Percentiles rank a stretch among this genome's conserved stretches.
Conservation (phyloP, 306 rosid genomes). For the Prunus mongolica region DNA sequence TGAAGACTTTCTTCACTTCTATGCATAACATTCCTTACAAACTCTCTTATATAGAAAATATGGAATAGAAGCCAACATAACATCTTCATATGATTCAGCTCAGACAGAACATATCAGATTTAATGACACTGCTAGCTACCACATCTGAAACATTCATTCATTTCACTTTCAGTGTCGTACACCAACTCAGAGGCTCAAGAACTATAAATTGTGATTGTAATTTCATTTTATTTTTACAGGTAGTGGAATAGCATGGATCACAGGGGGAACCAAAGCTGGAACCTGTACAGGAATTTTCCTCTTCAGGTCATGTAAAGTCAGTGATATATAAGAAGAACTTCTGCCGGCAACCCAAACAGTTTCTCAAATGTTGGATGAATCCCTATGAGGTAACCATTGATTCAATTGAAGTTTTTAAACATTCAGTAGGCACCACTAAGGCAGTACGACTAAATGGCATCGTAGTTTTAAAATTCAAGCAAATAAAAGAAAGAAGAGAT, state of each 20-base stretch:
- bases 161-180: too few species aligned
- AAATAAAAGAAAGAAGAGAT: background rate
- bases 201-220: background rate
- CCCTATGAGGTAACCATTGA: slow-evolving; percentile 73
- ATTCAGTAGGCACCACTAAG: background rate
- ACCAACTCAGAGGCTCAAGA: background rate
- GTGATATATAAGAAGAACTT: slow-evolving; percentile 72
- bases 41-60: too few species aligned
- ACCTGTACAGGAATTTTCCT: slow-evolving; percentile 85
- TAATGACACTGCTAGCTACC: too few species aligned
- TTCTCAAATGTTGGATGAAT: slow-evolving; percentile 72
- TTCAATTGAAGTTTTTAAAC: slow-evolving; percentile 21
- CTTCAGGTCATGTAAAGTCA: slow-evolving; percentile 70
- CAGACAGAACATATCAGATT: too few species aligned
- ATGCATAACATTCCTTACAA: too few species aligned
- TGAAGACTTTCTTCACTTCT: too few species aligned
- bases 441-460: too few species aligned
- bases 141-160: too few species aligned
- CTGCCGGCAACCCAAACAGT: slow-evolving; percentile 72
- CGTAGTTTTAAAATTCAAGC: too few species aligned
- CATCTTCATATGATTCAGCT: too few species aligned
- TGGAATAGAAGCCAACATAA: too few species aligned
- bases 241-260: background rate
- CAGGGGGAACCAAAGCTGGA: slow-evolving; percentile 2
- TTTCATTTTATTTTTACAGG: background rate